A percentile compares a stretch with the other conserved stretches of the same genome.
These are phyloP conservation scores for Sordariomycetes sp. DNA, from an alignment of 2,329 filamentous ascomycete genomes.

Conservation along the genomic window DNA sequence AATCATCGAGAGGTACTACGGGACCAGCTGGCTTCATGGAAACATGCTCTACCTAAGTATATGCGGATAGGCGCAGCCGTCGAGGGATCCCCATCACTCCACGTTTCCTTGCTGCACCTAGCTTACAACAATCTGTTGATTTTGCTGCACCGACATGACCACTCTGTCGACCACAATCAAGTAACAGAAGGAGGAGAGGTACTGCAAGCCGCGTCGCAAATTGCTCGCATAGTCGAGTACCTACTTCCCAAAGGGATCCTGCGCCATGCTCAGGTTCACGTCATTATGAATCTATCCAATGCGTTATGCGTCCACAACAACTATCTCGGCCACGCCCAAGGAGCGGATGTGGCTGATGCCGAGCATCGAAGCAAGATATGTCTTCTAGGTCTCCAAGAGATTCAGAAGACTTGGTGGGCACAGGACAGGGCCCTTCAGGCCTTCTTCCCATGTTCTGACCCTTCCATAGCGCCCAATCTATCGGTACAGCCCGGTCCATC, in stretches of 20 bases:
- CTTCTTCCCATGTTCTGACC: slow-evolving; percentile 37
- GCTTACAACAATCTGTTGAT: slow-evolving; percentile 37
- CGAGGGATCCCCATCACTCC: slow-evolving; percentile 23
- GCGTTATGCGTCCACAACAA: slow-evolving; percentile 38
- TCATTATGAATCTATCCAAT: slow-evolving; percentile 38
- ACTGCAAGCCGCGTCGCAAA: slow-evolving; percentile 34
- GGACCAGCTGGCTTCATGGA: slow-evolving; percentile 31
- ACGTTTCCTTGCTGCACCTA: slow-evolving; percentile 29
- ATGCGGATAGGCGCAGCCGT: slow-evolving; percentile 7
- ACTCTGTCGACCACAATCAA: too few relatives aligned
- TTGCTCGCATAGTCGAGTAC: slow-evolving; percentile 36
- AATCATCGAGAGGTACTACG: too few relatives aligned
- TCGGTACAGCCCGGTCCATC: neutral
- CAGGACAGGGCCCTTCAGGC: slow-evolving; percentile 38
- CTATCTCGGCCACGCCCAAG: slow-evolving; percentile 24
- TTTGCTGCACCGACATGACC: slow-evolving; percentile 31
- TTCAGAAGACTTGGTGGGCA: slow-evolving; percentile 39
- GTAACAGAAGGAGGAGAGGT: too few relatives aligned
- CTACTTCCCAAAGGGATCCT: slow-evolving; percentile 32
- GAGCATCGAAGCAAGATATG: slow-evolving; percentile 39
- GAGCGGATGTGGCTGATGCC: slow-evolving; percentile 30
- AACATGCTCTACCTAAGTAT: slow-evolving; percentile 18
- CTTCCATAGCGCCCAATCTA: slow-evolving; percentile 29
- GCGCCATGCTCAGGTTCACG: slow-evolving; percentile 30
- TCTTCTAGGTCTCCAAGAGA: slow-evolving; percentile 33